Percentiles rank a stretch among this genome's conserved stretches.
Conservation (phyloP, 2,329 filamentous ascomycete species). For the Mycocentrospora acerina region DNA sequence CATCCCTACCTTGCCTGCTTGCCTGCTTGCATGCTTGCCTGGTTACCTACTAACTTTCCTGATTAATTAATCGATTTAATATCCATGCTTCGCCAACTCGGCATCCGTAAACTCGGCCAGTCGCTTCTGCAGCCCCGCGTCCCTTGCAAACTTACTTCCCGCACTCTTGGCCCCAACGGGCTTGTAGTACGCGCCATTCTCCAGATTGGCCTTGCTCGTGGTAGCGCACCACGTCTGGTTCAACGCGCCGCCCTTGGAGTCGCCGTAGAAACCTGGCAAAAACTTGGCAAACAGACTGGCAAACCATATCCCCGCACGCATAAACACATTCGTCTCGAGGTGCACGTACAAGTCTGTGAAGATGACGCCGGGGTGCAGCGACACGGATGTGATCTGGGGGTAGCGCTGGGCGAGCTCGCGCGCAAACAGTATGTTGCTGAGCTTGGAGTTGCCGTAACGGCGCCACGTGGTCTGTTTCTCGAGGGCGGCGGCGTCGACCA, state of each 20-base stretch:
- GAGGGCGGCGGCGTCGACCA: constrained; percentile 39
- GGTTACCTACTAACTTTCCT: no score
- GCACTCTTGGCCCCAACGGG: constrained; percentile 30
- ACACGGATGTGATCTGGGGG: constrained; percentile 47
- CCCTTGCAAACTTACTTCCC: constrained; percentile 27
- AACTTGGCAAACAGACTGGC: constrained; percentile 22
- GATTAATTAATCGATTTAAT: no score
- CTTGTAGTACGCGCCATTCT: constrained; percentile 47
- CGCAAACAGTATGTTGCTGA: constrained; percentile 53
- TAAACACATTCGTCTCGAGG: constrained; percentile 23
- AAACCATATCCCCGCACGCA: constrained; percentile 28
- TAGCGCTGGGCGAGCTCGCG: constrained; percentile 46
- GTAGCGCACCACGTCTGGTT: constrained; percentile 49
- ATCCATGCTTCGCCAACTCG: constrained; percentile 36
- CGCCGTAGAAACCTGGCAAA: constrained; percentile 33
- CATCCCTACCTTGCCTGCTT: no score
- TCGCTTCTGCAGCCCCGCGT: constrained; percentile 37
- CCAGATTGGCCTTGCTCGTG: constrained; percentile 33
- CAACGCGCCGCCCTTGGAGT: constrained; percentile 38
- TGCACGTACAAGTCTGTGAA: constrained; percentile 46
- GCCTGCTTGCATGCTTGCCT: no score
- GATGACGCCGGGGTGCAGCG: constrained; percentile 54
- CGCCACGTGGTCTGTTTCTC: constrained; percentile 29
- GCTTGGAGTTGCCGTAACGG: constrained; percentile 53
- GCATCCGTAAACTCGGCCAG: constrained; percentile 43